A percentile compares a stretch with the other conserved stretches of the same genome.
Evolutionary conservation across 2,329 filamentous ascomycete species (phyloP).

Genomic region (Gnomoniopsis smithogilvyi): DNA sequence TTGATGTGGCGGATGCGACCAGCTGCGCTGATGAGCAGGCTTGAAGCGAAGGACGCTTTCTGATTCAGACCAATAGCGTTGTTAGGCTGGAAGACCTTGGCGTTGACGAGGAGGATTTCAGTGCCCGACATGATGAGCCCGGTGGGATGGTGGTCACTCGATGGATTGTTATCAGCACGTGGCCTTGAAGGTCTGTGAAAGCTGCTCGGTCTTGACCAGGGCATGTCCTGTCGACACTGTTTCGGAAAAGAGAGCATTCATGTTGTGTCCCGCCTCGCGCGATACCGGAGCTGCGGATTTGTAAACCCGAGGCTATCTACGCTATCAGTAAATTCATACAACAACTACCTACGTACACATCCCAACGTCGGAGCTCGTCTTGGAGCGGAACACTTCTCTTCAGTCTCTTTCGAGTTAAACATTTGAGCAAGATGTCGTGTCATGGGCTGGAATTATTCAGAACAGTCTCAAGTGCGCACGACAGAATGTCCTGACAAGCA

Average conservation of each 20-base stretch:
- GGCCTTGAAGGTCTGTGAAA: neutral
- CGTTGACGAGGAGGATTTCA: slow-evolving; percentile 38
- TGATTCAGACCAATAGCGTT: slow-evolving; percentile 23
- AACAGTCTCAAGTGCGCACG: neutral
- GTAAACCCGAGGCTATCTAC: neutral
- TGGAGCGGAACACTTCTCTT: neutral
- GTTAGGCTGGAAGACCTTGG: slow-evolving; percentile 42
- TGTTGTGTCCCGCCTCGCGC: neutral
- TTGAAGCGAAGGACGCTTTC: slow-evolving; percentile 31
- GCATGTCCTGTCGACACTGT: neutral
- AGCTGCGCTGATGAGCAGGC: slow-evolving; percentile 32
- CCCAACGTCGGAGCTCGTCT: neutral
- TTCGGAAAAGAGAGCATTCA: neutral
- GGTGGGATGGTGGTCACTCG: neutral
- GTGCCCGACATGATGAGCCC: neutral
- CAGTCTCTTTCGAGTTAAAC: neutral
- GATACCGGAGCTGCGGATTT: slow-evolving; percentile 11
- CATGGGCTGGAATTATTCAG: neutral
- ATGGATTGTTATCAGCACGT: neutral
- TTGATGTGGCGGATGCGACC: slow-evolving; percentile 35
- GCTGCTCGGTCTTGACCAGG: neutral
- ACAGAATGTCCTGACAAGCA: neutral
- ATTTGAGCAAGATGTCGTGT: neutral
- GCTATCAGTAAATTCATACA: neutral
- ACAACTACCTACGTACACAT: neutral